Evolutionary conservation across 192 early-diverging fungal genomes (phyloP).

Genomic region (Backusella sp.): DNA sequence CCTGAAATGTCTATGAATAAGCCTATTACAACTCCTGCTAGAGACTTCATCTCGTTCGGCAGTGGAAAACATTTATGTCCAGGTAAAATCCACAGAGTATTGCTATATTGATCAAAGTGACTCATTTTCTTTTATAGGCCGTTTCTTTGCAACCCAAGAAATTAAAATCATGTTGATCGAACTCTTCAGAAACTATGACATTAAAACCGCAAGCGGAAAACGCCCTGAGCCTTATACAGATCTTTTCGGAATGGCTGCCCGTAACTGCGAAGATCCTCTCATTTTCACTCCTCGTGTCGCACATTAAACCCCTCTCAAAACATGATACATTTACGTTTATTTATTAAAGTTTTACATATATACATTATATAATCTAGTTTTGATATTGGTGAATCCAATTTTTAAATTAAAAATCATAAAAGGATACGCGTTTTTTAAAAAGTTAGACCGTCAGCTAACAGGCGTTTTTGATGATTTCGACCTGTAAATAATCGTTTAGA

Average conservation of each 20-base stretch:
- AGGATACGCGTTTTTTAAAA: too few relatives aligned
- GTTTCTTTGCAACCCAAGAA: slow-evolving; percentile 35
- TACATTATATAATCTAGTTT: too few relatives aligned
- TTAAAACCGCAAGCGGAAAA: slow-evolving; percentile 8
- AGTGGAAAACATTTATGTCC: slow-evolving; percentile 23
- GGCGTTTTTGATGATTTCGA: too few relatives aligned
- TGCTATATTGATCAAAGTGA: background rate
- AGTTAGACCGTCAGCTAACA: too few relatives aligned
- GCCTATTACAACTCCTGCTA: background rate
- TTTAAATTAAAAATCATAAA: too few relatives aligned
- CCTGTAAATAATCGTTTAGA: too few relatives aligned
- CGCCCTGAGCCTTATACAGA: slow-evolving; percentile 11
- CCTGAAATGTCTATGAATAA: slow-evolving; percentile 9
- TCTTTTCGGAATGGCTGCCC: slow-evolving; percentile 11
- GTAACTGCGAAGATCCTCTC: slow-evolving; percentile 8
- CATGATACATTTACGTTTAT: too few relatives aligned
- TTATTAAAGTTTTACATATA: too few relatives aligned
- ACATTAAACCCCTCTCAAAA: background rate
- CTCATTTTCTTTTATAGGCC: background rate
- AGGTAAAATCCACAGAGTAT: slow-evolving; percentile 12
- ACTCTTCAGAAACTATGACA: slow-evolving; percentile 17
- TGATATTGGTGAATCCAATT: too few relatives aligned
- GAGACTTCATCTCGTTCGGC: slow-evolving; percentile 22
- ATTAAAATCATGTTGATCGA: slow-evolving; percentile 21
- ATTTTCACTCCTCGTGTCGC: background rate